phyloP scores from a whole-genome alignment of 768 basidiomycete genomes.

The Leucocoprinus leucothites region DNA sequence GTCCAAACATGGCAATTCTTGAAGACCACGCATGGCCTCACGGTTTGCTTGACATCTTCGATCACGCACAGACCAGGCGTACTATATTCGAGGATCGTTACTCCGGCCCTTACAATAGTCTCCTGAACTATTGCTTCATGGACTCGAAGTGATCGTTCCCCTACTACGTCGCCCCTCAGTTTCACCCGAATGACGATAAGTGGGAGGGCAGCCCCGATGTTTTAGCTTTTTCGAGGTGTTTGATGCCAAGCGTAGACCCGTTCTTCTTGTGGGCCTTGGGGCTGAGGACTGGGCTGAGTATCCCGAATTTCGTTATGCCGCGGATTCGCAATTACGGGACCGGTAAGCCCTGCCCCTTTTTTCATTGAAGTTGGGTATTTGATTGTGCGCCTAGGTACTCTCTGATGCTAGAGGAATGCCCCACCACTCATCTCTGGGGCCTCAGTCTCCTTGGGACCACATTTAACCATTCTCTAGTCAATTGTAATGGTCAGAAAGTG shows the following conservation, averaged over 20 bases:
- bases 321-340: no score
- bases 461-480: no score
- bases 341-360: no score
- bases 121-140: conserved; percentile 16
- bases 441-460: neutral
- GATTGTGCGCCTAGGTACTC: conserved; percentile 14
- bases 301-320: no score
- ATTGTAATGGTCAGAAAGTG: no score
- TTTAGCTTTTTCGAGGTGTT: conserved; percentile 15
- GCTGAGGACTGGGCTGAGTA: conserved; percentile 15
- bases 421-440: conserved; percentile 14
- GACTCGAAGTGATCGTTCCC: conserved; percentile 8
- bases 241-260: conserved; percentile 8
- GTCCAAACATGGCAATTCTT: conserved; percentile 14
- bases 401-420: conserved; percentile 14
- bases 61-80: neutral
- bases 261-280: conserved; percentile 13
- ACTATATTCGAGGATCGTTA: conserved; percentile 12
- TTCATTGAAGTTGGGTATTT: no score
- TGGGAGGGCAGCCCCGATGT: conserved; percentile 1
- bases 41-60: conserved; percentile 10
- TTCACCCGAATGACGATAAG: neutral
- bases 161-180: conserved; percentile 16
- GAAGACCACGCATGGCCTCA: conserved; percentile 13
- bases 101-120: conserved; percentile 17